Conservation (phyloP, 805 yeast species). For the Saccharomyces kudriavzevii region DNA sequence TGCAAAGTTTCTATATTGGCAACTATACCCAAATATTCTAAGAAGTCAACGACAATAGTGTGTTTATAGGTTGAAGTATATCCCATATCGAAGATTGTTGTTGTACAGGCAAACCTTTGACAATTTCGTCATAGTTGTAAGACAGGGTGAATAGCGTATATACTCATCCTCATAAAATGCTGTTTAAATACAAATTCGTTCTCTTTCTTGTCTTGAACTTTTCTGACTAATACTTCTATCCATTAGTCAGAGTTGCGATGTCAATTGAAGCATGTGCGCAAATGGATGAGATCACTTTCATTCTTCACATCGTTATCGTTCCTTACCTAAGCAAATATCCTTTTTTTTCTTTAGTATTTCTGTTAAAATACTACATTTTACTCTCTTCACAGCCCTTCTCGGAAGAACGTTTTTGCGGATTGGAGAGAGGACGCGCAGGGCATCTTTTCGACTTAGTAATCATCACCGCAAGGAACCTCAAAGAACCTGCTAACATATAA, state of each 20-base stretch:
- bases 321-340: neutral
- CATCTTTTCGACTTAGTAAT: neutral
- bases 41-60: slow-evolving; percentile 19
- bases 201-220: neutral
- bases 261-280: neutral
- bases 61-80: slow-evolving; percentile 13
- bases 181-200: neutral
- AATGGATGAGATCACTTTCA: neutral
- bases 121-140: too few species aligned
- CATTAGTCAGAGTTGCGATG: neutral
- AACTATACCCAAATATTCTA: slow-evolving; percentile 15
- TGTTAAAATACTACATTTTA: neutral
- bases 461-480: neutral
- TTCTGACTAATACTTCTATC: neutral
- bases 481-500: neutral
- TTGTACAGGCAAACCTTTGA: neutral
- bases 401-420: neutral
- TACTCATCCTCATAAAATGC: neutral
- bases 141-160: neutral
- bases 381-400: neutral
- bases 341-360: neutral
- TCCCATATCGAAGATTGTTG: neutral
- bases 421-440: neutral
- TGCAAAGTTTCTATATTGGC: slow-evolving; percentile 7
- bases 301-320: neutral